phyloP scores from a whole-genome alignment of 331 rosid genomes.

The Arachis monticola region DNA sequence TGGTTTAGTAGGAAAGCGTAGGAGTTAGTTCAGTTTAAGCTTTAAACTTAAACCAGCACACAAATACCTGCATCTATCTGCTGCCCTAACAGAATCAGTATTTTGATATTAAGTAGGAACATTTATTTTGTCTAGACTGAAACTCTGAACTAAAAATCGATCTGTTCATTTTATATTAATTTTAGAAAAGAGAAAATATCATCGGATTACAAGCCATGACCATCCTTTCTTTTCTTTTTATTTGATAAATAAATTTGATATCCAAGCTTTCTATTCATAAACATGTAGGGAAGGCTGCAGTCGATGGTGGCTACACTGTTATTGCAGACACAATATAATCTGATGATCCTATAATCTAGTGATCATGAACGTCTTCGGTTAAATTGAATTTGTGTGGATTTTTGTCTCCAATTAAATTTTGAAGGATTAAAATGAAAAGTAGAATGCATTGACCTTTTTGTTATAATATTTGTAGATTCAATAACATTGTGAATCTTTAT shows the following conservation, averaged over 20 bases:
- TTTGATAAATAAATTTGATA: constrained; percentile 23
- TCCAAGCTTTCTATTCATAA: constrained; percentile 3
- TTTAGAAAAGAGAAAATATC: neutral
- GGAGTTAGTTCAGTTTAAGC: neutral
- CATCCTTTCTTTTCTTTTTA: constrained; percentile 1
- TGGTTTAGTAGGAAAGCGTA: neutral
- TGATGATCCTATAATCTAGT: too few species aligned
- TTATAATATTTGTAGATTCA: too few species aligned
- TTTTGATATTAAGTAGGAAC: neutral
- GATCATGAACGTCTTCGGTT: too few species aligned
- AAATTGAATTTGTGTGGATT: too few species aligned
- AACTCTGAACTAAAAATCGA: neutral
- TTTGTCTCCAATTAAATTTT: too few species aligned
- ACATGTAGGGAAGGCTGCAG: constrained; percentile 54
- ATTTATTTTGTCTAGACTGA: constrained; percentile 19
- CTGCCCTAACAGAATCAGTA: constrained; percentile 14
- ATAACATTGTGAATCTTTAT: too few species aligned
- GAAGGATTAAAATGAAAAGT: too few species aligned
- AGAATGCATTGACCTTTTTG: too few species aligned
- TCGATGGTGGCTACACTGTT: constrained; percentile 28
- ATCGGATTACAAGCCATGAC: constrained; percentile 5
- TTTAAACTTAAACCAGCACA: constrained; percentile 1
- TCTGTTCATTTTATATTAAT: neutral
- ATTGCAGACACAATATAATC: too few species aligned
- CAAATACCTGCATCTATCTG: constrained; percentile 6